phyloP scores from a whole-genome alignment of 257 asterid genomes.

The Hygrophila difformis region DNA sequence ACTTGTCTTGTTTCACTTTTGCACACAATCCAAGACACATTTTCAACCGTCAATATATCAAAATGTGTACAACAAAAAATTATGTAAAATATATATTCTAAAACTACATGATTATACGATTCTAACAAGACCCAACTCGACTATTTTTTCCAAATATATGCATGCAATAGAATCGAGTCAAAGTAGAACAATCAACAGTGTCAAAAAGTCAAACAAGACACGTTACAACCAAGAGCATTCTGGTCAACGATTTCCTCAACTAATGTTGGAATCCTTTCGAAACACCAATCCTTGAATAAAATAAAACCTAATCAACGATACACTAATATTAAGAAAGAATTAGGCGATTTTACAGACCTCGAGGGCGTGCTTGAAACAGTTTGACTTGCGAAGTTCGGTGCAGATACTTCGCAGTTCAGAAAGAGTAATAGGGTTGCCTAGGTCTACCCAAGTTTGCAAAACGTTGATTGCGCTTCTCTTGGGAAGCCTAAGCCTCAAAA shows the following conservation, averaged over 20 bases:
- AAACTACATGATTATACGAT: too few species aligned
- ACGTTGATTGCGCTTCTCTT: slow-evolving; percentile 76
- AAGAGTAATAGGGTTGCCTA: slow-evolving; percentile 45
- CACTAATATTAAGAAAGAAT: neutral
- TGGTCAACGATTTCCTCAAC: neutral
- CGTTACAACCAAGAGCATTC: neutral
- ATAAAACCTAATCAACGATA: neutral
- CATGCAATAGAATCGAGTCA: too few species aligned
- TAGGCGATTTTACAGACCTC: slow-evolving; percentile 40
- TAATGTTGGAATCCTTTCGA: neutral
- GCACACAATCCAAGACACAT: too few species aligned
- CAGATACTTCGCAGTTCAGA: slow-evolving; percentile 75
- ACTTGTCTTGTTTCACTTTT: too few species aligned
- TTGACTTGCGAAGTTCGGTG: slow-evolving; percentile 61
- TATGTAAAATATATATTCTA: too few species aligned
- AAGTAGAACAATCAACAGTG: too few species aligned
- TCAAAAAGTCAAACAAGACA: neutral
- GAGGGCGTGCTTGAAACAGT: slow-evolving; percentile 83
- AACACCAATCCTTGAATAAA: neutral
- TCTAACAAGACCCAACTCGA: too few species aligned
- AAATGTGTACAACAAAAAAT: too few species aligned
- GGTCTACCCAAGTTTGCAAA: slow-evolving; percentile 62
- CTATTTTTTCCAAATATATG: too few species aligned
- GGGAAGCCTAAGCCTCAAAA: slow-evolving; percentile 75
- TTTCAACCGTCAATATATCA: too few species aligned